phyloP scores from a whole-genome alignment of 78 protist genomes.

The Isochrysis galbana region DNA sequence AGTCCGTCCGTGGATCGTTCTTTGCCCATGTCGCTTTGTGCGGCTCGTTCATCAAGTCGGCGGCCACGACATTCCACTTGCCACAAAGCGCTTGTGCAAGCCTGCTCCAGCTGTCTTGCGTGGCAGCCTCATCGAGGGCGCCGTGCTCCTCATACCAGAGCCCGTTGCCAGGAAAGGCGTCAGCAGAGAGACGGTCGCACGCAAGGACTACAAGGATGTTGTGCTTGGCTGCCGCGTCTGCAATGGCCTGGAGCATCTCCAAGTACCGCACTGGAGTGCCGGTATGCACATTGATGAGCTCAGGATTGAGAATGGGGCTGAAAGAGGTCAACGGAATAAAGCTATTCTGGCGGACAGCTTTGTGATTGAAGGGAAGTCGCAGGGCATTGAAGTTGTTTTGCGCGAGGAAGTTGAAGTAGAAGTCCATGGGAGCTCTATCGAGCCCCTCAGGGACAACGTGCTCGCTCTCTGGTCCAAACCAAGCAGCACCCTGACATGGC shows the following conservation, averaged over 20 bases:
- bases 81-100: not conserved
- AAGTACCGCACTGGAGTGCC: not conserved
- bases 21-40: not conserved
- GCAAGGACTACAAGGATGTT: not conserved
- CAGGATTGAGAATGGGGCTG: not conserved
- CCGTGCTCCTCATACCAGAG: not conserved
- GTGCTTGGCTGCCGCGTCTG: not conserved
- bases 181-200: not conserved
- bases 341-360: not conserved
- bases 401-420: not conserved
- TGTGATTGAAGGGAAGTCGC: slow-evolving; percentile 1
- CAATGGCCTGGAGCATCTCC: not conserved
- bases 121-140: not conserved
- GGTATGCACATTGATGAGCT: not conserved
- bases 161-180: not conserved
- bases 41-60: slow-evolving; percentile 18
- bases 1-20: not conserved
- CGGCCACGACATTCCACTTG: slow-evolving; percentile 13
- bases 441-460: not conserved
- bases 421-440: not conserved
- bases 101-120: not conserved
- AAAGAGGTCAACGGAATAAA: not conserved
- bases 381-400: not conserved
- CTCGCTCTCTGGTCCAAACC: not conserved
- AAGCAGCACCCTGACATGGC: not conserved